Percentiles rank a stretch among this genome's conserved stretches.
phyloP scores from a whole-genome alignment of 2,329 filamentous ascomycete genomes.

The Fusarium sacchari region DNA sequence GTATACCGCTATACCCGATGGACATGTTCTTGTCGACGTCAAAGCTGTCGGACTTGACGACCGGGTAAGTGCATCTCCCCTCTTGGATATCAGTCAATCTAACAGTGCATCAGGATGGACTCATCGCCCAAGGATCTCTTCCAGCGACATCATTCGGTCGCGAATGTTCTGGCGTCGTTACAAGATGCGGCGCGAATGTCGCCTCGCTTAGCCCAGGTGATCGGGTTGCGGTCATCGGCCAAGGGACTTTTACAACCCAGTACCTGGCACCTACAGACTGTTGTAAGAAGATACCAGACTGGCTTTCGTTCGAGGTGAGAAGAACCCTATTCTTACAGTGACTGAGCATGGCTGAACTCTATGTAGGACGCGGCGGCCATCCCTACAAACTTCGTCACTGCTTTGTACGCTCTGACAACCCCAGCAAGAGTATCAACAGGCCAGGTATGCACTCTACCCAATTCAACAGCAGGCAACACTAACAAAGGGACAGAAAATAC shows the following conservation, averaged over 20 bases:
- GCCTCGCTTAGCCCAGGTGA: conserved; percentile 25
- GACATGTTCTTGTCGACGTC: conserved; percentile 36
- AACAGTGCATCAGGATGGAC: conserved; percentile 25
- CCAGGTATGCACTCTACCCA: conserved; percentile 16
- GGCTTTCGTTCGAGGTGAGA: conserved; percentile 37
- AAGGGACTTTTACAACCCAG: conserved; percentile 34
- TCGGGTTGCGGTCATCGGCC: conserved; percentile 35
- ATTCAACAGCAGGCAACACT: not conserved
- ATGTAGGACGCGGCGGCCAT: conserved; percentile 31
- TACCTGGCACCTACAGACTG: conserved; percentile 30
- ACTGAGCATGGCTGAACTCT: not conserved
- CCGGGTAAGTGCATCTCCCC: conserved; percentile 17
- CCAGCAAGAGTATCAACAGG: conserved; percentile 16
- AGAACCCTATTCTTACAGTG: not conserved
- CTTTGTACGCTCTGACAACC: conserved; percentile 28
- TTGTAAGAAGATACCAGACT: conserved; percentile 35
- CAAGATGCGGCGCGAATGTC: conserved; percentile 24
- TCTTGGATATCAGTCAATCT: not conserved
- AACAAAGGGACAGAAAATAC: conserved; percentile 27
- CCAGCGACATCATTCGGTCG: conserved; percentile 32
- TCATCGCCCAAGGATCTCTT: conserved; percentile 34
- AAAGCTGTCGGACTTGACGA: conserved; percentile 35
- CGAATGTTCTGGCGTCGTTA: conserved; percentile 33
- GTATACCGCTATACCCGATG: not conserved
- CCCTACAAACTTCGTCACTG: conserved; percentile 33